Evolutionary conservation across 2,329 filamentous ascomycete species (phyloP).

Genomic region (Corynespora cassiicola): DNA sequence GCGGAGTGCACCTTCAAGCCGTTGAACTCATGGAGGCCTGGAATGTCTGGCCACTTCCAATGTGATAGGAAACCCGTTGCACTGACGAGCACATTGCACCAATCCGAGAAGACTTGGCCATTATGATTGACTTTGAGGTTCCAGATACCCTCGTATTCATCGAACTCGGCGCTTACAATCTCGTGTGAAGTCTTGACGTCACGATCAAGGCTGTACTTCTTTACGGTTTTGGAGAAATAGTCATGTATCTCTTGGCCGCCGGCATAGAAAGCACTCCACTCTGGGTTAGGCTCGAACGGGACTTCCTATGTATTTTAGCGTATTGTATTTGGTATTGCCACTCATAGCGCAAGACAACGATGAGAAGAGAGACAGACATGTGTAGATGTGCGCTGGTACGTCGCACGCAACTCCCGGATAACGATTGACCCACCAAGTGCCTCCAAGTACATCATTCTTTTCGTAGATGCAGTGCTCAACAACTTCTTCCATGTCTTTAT

Average conservation of each 20-base stretch:
- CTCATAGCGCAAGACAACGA: no score
- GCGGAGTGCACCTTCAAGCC: conserved; percentile 15
- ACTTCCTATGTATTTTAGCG: conserved; percentile 8
- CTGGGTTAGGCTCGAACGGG: conserved; percentile 46
- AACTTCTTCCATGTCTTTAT: conserved; percentile 37
- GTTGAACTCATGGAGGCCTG: conserved; percentile 10
- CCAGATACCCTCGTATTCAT: conserved; percentile 44
- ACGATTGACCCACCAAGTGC: conserved; percentile 46
- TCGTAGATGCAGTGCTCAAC: conserved; percentile 50
- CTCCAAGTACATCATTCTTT: conserved; percentile 40
- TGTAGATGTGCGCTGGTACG: conserved; percentile 27
- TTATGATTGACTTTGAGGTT: conserved; percentile 36
- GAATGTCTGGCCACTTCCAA: conserved; percentile 35
- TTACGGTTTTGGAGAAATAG: conserved; percentile 42
- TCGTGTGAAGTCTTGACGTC: conserved; percentile 32
- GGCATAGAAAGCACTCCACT: conserved; percentile 46
- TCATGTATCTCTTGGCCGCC: conserved; percentile 43
- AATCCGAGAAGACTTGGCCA: conserved; percentile 29
- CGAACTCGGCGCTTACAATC: conserved; percentile 42
- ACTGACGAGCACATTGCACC: conserved; percentile 42
- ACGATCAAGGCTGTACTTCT: conserved; percentile 42
- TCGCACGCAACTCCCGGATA: conserved; percentile 49
- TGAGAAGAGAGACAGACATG: conserved; percentile 35
- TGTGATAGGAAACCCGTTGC: conserved; percentile 11
- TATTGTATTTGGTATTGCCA: background rate